Evolutionary conservation across 805 yeast species (phyloP), one percentile per base, ranked within the genome.

Genomic region (Kuraishia molischiana): DNA sequence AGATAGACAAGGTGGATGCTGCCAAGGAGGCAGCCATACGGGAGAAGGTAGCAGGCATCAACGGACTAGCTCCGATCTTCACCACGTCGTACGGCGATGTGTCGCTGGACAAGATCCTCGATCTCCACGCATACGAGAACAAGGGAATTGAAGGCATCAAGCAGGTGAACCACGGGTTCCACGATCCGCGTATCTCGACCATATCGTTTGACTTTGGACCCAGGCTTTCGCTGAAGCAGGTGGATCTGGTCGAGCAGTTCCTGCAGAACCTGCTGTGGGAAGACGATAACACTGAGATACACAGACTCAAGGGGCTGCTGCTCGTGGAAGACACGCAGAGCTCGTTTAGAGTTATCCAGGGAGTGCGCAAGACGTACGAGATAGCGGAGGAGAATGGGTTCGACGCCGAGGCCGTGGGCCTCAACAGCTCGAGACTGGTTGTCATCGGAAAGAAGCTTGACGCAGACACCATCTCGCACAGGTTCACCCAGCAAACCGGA

Each of bases 291-390:
- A 67, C 74, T 3, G 96, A 86, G 43, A 67, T 92, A 2, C 95
- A 87, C 47, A 62, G 97, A 44, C 62, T 82, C 2, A 92, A 92
- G 53, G 97, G 96, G 1, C 56, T 85, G 8, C 44, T 87, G 5
- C 69, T 78, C 43, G 48, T 54, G n/a, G 51, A 56, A 5, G 54
- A 52, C 2, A 50, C 56, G 3, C 19, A 24, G 3, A 57, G 54
- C 5, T 31, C 24, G 1, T 76, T 69, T 18, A 68, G 72, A 44
- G 83, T 87, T 5, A 60, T 92, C 9, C 98, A 92, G 55, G 97
- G 95, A 10, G 98, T 92, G 0, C 67, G 97, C 42, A 92, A 87
- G 39, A 86, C 95, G 0, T 92, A 86, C 57, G 98, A 92, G 44
- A 64, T 85, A 3, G 67, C 79, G 3, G 77, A 72, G 3, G 60